Conservation (phyloP, 2,329 filamentous ascomycete genomes). For the Sporothrix dimorphospora region DNA sequence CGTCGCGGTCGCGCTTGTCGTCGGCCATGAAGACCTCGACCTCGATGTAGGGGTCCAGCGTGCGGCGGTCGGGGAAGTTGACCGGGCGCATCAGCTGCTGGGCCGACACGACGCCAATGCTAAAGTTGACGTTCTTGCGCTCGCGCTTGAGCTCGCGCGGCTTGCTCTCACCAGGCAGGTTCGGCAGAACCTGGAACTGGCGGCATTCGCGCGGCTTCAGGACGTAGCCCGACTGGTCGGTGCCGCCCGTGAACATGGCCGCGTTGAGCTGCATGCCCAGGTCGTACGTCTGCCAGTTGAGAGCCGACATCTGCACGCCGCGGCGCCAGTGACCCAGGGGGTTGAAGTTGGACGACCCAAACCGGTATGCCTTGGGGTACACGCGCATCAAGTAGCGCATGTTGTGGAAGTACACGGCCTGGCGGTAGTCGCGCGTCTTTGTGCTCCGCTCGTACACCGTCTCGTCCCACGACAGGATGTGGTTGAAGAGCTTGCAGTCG, state of each 20-base stretch:
- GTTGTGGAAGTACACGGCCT: constrained; percentile 84
- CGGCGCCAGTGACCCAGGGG: constrained; percentile 91
- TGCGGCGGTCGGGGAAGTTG: constrained; percentile 57
- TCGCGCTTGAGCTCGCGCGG: constrained; percentile 65
- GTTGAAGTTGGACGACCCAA: constrained; percentile 92
- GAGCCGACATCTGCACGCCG: constrained; percentile 94
- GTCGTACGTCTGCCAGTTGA: constrained; percentile 99
- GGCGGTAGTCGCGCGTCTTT: constrained; percentile 74
- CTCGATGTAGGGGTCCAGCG: constrained; percentile 90
- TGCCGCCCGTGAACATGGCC: constrained; percentile 93
- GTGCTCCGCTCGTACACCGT: constrained; percentile 81
- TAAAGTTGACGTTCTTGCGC: constrained; percentile 81
- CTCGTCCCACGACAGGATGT: constrained; percentile 95
- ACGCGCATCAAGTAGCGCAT: constrained; percentile 90
- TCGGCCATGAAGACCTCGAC: constrained; percentile 94
- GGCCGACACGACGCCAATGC: constrained; percentile 86
- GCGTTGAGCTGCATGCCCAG: constrained; percentile 94
- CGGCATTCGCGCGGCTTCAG: constrained; percentile 88
- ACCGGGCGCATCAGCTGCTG: constrained; percentile 88
- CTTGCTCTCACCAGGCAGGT: constrained; percentile 52
- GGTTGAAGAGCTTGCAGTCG: constrained; percentile 86
- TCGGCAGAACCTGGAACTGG: constrained; percentile 64
- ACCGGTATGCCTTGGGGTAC: constrained; percentile 80
- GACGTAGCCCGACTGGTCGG: constrained; percentile 87
- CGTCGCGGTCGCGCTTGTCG: constrained; percentile 87